Base-by-base conservation (phyloP, 768 basidiomycete species). In the Neoboletus brunneissimus region DNA sequence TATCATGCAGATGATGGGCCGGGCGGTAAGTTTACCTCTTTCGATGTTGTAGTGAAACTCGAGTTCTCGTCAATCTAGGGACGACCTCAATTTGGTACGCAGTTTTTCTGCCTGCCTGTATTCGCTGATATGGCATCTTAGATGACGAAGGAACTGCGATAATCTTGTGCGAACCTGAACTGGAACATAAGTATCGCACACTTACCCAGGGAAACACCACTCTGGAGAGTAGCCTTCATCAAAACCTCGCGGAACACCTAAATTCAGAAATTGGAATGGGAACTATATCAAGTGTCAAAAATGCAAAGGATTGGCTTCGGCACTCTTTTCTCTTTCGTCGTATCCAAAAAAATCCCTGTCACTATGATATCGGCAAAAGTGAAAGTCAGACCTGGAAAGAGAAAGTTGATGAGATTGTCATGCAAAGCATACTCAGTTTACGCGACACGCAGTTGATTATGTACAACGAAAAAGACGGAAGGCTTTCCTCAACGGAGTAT, bases 1-100 rank as follows among this genome's bases (percentile, higher is more conserved):
- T 64, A 79, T 98, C 29, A 85, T 91, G 80, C 95, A 97, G 71
- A 98, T 98, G 96, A 83, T 98, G 55, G 97, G 96, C 8, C 84
- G 97, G 46, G 94, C 94, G 42, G 91, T 91, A 67, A 70, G 85
- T 48, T 53, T 43, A 1, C 34, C 3, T 40, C 40, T 43, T 16
- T 29, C 12, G 25, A 20, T 50, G 7, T 23, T 29, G 34, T 48
- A 20, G 25, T 42, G 49, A 44, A 42, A 32, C 40, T 40, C 23
- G 38, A 55, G 20, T 43, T 45, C 27, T 53, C 22, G 18, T 46
- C 41, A 1, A 56, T 43, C 46, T 54, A 92, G 85, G 94, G 94
- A 10, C 81, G 94, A 34, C 94, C 94, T 27, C 94, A 98, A 71
- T 96, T 91, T 66, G 93, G 93, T 86, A 66, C 44, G 68, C 58